These are phyloP conservation scores for Taiozyma sp. DNA, from an alignment of 1,139 yeast genomes.

Conservation along the genomic window DNA sequence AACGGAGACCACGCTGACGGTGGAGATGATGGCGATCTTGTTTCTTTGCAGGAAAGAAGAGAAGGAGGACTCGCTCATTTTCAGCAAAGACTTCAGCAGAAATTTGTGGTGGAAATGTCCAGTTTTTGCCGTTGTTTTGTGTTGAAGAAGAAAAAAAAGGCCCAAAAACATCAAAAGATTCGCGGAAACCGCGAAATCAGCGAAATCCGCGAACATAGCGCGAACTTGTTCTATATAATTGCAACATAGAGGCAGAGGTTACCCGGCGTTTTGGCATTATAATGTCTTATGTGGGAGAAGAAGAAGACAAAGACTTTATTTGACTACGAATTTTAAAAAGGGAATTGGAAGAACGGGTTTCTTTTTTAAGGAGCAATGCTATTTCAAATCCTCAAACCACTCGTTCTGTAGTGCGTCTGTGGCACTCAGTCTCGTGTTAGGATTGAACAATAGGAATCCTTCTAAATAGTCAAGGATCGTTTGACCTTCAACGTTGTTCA, in stretches of 20 bases:
- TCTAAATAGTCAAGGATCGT: constrained; percentile 21
- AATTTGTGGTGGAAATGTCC: neutral
- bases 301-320: too few relatives aligned
- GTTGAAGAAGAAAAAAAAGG: too few relatives aligned
- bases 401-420: constrained; percentile 64
- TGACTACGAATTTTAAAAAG: too few relatives aligned
- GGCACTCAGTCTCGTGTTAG: constrained; percentile 65
- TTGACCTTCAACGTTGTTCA: constrained; percentile 19
- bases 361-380: neutral
- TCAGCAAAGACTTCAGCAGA: too few relatives aligned
- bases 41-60: constrained; percentile 40
- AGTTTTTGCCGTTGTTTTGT: constrained; percentile 9
- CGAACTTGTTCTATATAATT: constrained; percentile 8
- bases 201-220: neutral
- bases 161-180: too few relatives aligned
- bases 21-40: constrained; percentile 55
- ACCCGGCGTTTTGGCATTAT: too few relatives aligned
- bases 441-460: constrained; percentile 51
- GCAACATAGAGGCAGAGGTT: too few relatives aligned
- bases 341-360: too few relatives aligned
- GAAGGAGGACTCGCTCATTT: constrained; percentile 10
- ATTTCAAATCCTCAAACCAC: constrained; percentile 58
- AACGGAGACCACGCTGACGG: constrained; percentile 59
- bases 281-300: neutral
- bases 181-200: too few relatives aligned